Conservation (phyloP, 768 basidiomycete species). For the Collybia sordida region DNA sequence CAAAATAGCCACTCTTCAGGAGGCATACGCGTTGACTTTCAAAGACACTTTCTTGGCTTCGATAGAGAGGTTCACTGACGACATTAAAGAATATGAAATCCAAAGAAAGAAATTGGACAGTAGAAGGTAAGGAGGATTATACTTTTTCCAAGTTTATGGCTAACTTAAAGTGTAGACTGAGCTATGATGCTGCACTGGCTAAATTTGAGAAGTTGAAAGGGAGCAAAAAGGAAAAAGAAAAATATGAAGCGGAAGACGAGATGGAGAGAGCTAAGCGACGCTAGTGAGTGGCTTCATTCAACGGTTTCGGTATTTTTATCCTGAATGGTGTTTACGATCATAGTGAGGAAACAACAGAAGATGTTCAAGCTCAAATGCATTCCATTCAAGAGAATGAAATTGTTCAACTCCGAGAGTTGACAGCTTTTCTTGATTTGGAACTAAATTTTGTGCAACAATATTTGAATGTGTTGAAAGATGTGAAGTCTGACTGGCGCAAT, state of each 20-base stretch:
- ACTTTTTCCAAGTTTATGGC: neutral
- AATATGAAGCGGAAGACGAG: conserved; percentile 79
- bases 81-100: conserved; percentile 81
- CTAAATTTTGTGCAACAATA: conserved; percentile 74
- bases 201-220: conserved; percentile 68
- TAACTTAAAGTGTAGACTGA: conserved; percentile 45
- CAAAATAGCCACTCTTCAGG: conserved; percentile 82
- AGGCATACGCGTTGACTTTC: conserved; percentile 72
- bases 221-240: conserved; percentile 83
- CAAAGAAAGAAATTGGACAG: conserved; percentile 88
- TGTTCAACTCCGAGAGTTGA: conserved; percentile 68
- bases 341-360: conserved; percentile 86
- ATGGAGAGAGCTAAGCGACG: conserved; percentile 66
- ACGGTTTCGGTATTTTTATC: neutral
- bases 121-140: conserved; percentile 52
- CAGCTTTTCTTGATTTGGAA: conserved; percentile 70
- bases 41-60: conserved; percentile 72
- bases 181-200: conserved; percentile 71
- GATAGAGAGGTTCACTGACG: conserved; percentile 62
- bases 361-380: conserved; percentile 78
- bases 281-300: conserved; percentile 54
- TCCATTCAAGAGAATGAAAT: conserved; percentile 80
- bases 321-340: conserved; percentile 3
- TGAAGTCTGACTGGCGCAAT: conserved; percentile 65
- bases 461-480: conserved; percentile 68